These are phyloP conservation scores for Hanseniaspora lachancei DNA, from an alignment of 805 yeast species.

Conservation along the genomic window DNA sequence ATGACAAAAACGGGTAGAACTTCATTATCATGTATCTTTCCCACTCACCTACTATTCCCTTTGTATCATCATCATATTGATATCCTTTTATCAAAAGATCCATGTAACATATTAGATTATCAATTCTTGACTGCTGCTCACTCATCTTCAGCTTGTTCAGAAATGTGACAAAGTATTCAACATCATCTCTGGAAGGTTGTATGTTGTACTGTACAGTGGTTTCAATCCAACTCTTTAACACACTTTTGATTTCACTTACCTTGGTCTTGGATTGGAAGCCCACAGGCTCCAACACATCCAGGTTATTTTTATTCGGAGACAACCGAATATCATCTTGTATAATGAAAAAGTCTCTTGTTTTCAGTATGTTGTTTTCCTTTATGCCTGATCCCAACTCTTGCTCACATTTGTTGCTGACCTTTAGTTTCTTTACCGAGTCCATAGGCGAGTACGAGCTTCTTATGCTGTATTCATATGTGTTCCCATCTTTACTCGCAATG, in stretches of 20 bases:
- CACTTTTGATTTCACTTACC: constrained; percentile 27
- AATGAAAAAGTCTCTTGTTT: not conserved
- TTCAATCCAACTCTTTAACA: constrained; percentile 30
- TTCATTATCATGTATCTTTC: constrained; percentile 20
- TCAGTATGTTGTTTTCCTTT: not conserved
- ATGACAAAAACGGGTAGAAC: constrained; percentile 20
- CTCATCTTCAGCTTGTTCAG: constrained; percentile 20
- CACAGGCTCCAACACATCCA: constrained; percentile 22
- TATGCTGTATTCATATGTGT: not conserved
- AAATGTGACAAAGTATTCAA: constrained; percentile 28
- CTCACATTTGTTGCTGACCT: not conserved
- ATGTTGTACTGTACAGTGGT: constrained; percentile 23
- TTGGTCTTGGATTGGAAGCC: constrained; percentile 27
- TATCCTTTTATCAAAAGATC: constrained; percentile 6
- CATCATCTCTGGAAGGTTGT: constrained; percentile 31
- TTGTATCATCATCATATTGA: not conserved
- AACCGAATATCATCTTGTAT: not conserved
- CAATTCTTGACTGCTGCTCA: not conserved
- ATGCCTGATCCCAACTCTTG: constrained; percentile 1
- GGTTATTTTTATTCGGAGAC: not conserved
- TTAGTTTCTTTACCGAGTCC: not conserved
- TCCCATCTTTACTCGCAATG: not conserved
- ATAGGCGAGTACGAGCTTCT: not conserved
- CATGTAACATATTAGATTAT: not conserved
- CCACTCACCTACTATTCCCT: constrained; percentile 24